A percentile compares a stretch with the other conserved stretches of the same genome.
These are phyloP conservation scores for Chlorella sp. DNA, from an alignment of 139 green algal genomes.

Conservation along the genomic window DNA sequence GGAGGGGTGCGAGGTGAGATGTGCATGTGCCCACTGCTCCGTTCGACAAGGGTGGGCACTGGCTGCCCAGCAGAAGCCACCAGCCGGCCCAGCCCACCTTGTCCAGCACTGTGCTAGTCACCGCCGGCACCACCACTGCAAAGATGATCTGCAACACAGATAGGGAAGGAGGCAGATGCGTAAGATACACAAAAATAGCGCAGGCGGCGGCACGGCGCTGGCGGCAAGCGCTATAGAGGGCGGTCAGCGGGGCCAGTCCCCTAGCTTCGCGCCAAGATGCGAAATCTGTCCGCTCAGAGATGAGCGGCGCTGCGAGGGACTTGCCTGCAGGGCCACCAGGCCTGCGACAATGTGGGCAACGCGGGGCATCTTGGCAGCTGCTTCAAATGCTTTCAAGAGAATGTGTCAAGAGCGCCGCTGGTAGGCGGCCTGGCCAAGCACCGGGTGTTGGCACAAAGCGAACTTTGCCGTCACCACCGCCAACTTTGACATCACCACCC, in stretches of 20 bases:
- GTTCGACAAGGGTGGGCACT: too few relatives aligned
- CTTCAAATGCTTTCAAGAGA: neutral
- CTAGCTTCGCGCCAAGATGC: too few relatives aligned
- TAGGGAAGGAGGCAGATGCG: neutral
- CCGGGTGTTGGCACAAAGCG: too few relatives aligned
- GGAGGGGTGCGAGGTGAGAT: too few relatives aligned
- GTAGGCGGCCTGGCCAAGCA: too few relatives aligned
- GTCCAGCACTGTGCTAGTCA: slow-evolving; percentile 10
- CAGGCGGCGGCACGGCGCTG: neutral
- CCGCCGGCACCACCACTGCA: neutral
- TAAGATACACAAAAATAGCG: neutral
- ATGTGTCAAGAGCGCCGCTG: too few relatives aligned
- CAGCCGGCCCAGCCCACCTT: neutral
- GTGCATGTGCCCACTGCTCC: too few relatives aligned
- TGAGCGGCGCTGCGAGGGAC: neutral
- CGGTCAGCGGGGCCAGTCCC: too few relatives aligned
- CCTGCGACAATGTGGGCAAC: neutral
- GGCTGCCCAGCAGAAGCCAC: too few relatives aligned
- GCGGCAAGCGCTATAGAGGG: too few relatives aligned
- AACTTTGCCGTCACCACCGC: too few relatives aligned
- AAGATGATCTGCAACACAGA: slow-evolving; percentile 7
- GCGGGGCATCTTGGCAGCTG: neutral
- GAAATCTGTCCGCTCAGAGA: neutral
- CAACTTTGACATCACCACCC: too few relatives aligned
- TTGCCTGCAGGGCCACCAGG: slow-evolving; percentile 6